Percentiles rank a stretch among this genome's conserved stretches.
Conservation (phyloP, 495 filamentous ascomycete genomes). For the Chaetomium tenue region DNA sequence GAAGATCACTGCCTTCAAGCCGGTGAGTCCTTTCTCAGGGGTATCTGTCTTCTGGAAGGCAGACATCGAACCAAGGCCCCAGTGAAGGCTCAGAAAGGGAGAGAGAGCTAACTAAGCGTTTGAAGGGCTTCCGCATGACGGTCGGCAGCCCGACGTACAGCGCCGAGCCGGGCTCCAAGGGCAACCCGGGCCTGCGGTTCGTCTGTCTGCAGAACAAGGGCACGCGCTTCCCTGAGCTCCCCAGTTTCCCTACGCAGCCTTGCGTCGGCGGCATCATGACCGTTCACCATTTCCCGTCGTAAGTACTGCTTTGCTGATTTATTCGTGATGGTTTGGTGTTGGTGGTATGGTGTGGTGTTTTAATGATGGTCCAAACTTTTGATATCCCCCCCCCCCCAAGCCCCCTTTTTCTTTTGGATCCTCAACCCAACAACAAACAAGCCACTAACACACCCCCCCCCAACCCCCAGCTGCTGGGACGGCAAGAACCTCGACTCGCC, state of each 20-base stretch:
- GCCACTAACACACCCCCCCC: conserved; percentile 14
- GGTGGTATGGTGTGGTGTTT: too few relatives aligned
- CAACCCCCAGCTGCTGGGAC: conserved; percentile 53
- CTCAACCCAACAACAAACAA: neutral
- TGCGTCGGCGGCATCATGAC: conserved; percentile 52
- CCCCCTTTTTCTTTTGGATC: too few relatives aligned
- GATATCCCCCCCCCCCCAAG: neutral
- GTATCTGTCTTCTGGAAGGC: too few relatives aligned
- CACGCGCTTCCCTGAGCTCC: conserved; percentile 46
- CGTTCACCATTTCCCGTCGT: conserved; percentile 55
- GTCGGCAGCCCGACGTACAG: conserved; percentile 47
- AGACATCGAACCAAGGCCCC: too few relatives aligned
- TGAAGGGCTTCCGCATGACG: conserved; percentile 55
- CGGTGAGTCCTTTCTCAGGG: conserved; percentile 32
- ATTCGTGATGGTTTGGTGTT: too few relatives aligned
- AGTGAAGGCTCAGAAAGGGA: too few relatives aligned
- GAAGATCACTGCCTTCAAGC: conserved; percentile 49
- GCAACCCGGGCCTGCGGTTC: conserved; percentile 47
- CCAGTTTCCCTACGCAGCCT: conserved; percentile 46
- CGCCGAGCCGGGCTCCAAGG: conserved; percentile 29
- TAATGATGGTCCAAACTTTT: too few relatives aligned
- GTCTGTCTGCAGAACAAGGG: conserved; percentile 46
- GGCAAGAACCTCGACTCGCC: conserved; percentile 58
- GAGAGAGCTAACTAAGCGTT: neutral
- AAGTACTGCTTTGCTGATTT: conserved; percentile 17